Base-by-base conservation (phyloP, 768 basidiomycete species). In the Mycena kentingensis region DNA sequence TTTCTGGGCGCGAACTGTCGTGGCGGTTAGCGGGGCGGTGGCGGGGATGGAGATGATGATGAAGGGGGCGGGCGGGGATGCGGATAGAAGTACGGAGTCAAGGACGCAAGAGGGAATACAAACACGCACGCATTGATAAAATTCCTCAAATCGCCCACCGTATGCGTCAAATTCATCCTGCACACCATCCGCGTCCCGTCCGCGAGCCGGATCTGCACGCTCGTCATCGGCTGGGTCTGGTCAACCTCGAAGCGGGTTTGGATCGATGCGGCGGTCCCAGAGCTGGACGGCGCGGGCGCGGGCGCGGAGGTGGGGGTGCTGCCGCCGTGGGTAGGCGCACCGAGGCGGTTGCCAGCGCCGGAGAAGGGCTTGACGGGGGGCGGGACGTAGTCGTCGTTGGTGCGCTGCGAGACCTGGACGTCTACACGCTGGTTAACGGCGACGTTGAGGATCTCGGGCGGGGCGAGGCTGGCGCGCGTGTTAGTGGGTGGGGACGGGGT, bases 121-220 rank as follows among this genome's bases (percentile, higher is more conserved):
- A 29, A 22, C 5, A 79, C 88, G 50, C 58, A 88, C 85, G 83
- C 82, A 52, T 88, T 82, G 71, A 90, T 86, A 63, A 85, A 88
- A 58, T 69, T 75, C 32, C 88, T 70, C 39, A 90, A 71, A 65
- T 90, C 87, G 15, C 75, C 75, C 4, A 90, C 81, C 0, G 86
- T 90, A 60, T 91, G 87, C 6, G 81, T 81, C 43, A 87, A 70
- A 65, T 91, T 91, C 82, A 90, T 84, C 43, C 84, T 74, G 32
- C 78, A 82, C 7, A 83, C 81, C 59, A 88, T 73, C 56, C 85
- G 74, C 19, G 85, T 83, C n/a, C 89, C 89, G 58, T 88, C 87
- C 10, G 84, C 84, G 35, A 91, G 60, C 42, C 87, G 72, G 48
- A 90, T 72, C 71, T 90, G 89, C n/a, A 90, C 71, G 61, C 78